These are phyloP conservation scores for Pseudogymnoascus destructans DNA, from an alignment of 2,329 filamentous ascomycete species.

Conservation along the genomic window DNA sequence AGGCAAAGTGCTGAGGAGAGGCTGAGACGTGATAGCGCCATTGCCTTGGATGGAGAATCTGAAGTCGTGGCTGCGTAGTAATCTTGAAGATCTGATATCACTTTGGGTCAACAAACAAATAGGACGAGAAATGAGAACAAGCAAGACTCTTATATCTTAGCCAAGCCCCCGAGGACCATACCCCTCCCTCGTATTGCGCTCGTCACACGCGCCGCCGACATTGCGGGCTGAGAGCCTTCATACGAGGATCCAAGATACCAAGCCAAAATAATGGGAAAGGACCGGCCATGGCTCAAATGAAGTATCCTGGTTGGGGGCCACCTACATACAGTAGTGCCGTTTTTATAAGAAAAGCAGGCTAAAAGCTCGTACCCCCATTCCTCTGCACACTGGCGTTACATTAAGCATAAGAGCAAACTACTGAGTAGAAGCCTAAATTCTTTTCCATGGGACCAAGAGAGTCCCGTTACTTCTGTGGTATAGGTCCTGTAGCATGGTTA, in stretches of 20 bases:
- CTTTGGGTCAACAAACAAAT: background rate
- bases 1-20: background rate
- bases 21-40: background rate
- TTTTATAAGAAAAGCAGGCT: background rate
- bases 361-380: background rate
- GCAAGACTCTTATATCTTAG: background rate
- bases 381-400: background rate
- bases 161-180: background rate
- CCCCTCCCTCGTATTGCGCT: background rate
- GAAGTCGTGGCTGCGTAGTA: background rate
- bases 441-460: background rate
- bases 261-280: background rate
- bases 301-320: background rate
- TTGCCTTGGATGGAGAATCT: background rate
- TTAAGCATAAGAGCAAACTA: background rate
- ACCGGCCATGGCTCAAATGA: background rate
- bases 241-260: background rate
- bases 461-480: background rate
- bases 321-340: background rate
- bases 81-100: background rate
- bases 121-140: background rate
- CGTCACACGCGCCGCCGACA: background rate
- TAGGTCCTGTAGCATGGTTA: background rate
- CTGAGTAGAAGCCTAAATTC: background rate
- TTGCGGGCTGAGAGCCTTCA: background rate